Conservation (phyloP, 345 rosid genomes). For the Iberis pinnata region DNA sequence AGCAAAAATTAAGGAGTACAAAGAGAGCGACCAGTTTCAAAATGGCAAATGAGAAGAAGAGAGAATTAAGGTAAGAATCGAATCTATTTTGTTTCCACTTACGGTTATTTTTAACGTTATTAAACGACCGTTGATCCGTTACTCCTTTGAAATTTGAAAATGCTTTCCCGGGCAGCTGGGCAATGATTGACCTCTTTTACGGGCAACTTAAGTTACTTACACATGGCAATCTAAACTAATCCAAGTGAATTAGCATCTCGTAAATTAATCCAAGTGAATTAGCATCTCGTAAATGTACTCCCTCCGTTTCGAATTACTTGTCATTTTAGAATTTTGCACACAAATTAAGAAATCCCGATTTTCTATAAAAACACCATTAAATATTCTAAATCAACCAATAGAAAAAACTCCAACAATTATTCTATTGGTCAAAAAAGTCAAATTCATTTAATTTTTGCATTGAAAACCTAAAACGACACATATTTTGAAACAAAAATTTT, state of each 20-base stretch:
- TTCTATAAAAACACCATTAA: too few relatives aligned
- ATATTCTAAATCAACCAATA: too few relatives aligned
- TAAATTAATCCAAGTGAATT: too few relatives aligned
- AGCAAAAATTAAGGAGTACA: not conserved
- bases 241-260: not conserved
- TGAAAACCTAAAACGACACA: too few relatives aligned
- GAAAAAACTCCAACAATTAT: too few relatives aligned
- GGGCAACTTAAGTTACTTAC: constrained; percentile 3
- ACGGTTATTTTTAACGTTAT: constrained; percentile 23
- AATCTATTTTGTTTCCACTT: constrained; percentile 1
- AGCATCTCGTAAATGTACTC: too few relatives aligned
- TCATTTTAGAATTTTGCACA: too few relatives aligned
- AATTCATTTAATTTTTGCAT: too few relatives aligned
- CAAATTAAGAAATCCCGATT: too few relatives aligned
- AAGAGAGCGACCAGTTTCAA: constrained; percentile 20
- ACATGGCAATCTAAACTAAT: constrained; percentile 9
- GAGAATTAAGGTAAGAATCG: constrained; percentile 19
- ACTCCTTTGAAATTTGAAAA: constrained; percentile 31
- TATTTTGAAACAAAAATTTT: too few relatives aligned
- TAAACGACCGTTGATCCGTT: constrained; percentile 30
- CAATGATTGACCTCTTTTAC: constrained; percentile 14
- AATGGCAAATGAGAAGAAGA: constrained; percentile 8
- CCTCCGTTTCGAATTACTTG: too few relatives aligned
- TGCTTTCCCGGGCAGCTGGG: constrained; percentile 25
- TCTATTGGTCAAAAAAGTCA: too few relatives aligned